Conservation (phyloP, 371 early-diverging fungal genomes). For the Gilbertella persicaria region DNA sequence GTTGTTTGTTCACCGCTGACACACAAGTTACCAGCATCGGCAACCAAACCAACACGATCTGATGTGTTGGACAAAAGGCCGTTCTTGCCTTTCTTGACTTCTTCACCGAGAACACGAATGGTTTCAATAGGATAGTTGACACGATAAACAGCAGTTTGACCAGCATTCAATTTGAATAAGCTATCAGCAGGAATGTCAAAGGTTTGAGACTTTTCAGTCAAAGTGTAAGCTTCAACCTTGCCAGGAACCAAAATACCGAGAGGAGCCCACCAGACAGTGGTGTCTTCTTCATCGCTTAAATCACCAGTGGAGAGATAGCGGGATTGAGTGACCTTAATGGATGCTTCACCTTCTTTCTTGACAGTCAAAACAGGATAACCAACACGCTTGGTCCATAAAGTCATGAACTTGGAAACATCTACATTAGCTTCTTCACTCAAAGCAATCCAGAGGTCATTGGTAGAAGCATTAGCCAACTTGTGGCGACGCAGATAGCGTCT, state of each 20-base stretch:
- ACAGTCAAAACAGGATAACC: slow-evolving; percentile 82
- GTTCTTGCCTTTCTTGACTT: slow-evolving; percentile 50
- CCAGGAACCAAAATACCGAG: slow-evolving; percentile 48
- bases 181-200: slow-evolving; percentile 46
- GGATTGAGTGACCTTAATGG: slow-evolving; percentile 68
- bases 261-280: slow-evolving; percentile 62
- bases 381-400: slow-evolving; percentile 79
- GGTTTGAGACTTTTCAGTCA: slow-evolving; percentile 48
- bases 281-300: slow-evolving; percentile 62
- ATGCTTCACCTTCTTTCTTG: slow-evolving; percentile 47
- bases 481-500: slow-evolving; percentile 77
- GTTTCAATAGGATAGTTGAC: slow-evolving; percentile 68
- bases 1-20: slow-evolving; percentile 62
- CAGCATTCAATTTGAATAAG: slow-evolving; percentile 59
- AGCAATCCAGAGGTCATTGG: slow-evolving; percentile 83
- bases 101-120: slow-evolving; percentile 54
- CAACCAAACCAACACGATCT: slow-evolving; percentile 73
- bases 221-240: slow-evolving; percentile 33
- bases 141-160: slow-evolving; percentile 66
- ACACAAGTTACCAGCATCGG: slow-evolving; percentile 63
- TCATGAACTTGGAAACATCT: slow-evolving; percentile 77
- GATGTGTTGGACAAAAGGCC: slow-evolving; percentile 54
- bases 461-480: slow-evolving; percentile 80
- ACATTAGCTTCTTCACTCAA: slow-evolving; percentile 69
- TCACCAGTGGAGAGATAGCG: slow-evolving; percentile 83